Evolutionary conservation across 352 stramenopile species (phyloP), one percentile per base, ranked within the genome.

Genomic region (Aphanomyces invadans): DNA sequence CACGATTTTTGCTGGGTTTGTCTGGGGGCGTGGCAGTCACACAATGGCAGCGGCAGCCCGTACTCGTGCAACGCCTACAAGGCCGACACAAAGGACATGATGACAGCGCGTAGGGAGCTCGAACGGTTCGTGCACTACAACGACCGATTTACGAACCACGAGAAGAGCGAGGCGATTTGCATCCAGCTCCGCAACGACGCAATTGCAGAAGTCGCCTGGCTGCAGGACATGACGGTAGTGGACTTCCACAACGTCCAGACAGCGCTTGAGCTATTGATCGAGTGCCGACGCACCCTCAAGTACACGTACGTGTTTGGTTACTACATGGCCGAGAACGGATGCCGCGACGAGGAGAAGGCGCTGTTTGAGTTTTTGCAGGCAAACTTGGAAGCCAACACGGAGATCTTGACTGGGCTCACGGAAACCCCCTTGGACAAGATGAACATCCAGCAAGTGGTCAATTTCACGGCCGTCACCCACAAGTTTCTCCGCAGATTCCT

Each of bases 51-150:
- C 19, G 46, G 36, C 29, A 53, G 25, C 15, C 57, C 55, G n/a
- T 98, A 98, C 76, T 95, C 94, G 68, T 98, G 92, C 73, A 97
- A 97, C 76, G 89, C 86, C 69, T 98, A 85, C 59, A 81, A 91
- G 62, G 29, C 60, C 10, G 63, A 42, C 7, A 66, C 67, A 4
- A 7, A 26, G 1, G 78, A 89, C 70, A 72, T 72, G 29, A 74
- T 80, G 31, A 74, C 74, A 25, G 87, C 88, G 19, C 90, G 92
- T 62, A 75, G 75, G 17, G 87, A 97, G 70, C 74, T 97, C 39
- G 87, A 97, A 71, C 76, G 89, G 11, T 98, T 97, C 74, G 75
- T 98, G 31, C 88, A 97, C 74, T 98, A 97, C 73, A 97, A 97
- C 83, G 84, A 95, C 71, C 81, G 89, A 15, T 67, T 51, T 28